Evolutionary conservation across 2,329 filamentous ascomycete genomes (phyloP), one percentile per base, ranked within the genome.

Genomic region (Colletotrichum simmondsii): DNA sequence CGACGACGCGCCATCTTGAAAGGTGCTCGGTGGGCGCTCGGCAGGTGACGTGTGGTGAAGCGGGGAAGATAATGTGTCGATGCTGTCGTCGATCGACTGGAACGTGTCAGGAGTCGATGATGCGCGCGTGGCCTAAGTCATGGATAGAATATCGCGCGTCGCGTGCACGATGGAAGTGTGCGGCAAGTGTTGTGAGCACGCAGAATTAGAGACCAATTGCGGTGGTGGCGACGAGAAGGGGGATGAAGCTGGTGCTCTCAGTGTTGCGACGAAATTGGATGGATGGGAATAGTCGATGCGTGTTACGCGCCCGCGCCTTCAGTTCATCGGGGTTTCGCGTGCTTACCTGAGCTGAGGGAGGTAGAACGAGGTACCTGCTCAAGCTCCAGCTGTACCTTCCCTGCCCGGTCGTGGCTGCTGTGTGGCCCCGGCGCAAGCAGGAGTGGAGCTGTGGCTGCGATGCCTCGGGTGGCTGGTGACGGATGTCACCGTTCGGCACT

Each of bases 261-360:
- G 28, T 71, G 66, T 73, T 73, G 71, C 71, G 71, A 73, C 71
- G 67, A 73, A 71, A 73, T 58, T 73, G 71, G 71, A 71, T 65
- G 59, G 61, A 70, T 61, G 56, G 54, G 60, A 70, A 65, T 60
- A 62, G 61, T 65, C 30, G 56, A 73, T 67, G 65, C 71, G 71
- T 73, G 66, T 71, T 73, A 70, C 71, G 71, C 71, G 71, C 71
- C 71, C 65, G 67, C 60, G 67, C 71, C 67, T 65, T 28, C 71
- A 61, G 71, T 71, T 73, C 71, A 49, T 73, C 71, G 67, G 42
- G 70, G 71, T 73, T 70, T 71, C 71, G 71, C 71, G 71, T 73
- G 71, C 71, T 73, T 73, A 73, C 71, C 66, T 73, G 71, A 73
- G 71, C 70, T 72, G 54, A 22, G 42, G 42, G 42, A 65, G 70